Conservation (phyloP, 2,329 filamentous ascomycete species). For the Xylariomycetidae sp. region DNA sequence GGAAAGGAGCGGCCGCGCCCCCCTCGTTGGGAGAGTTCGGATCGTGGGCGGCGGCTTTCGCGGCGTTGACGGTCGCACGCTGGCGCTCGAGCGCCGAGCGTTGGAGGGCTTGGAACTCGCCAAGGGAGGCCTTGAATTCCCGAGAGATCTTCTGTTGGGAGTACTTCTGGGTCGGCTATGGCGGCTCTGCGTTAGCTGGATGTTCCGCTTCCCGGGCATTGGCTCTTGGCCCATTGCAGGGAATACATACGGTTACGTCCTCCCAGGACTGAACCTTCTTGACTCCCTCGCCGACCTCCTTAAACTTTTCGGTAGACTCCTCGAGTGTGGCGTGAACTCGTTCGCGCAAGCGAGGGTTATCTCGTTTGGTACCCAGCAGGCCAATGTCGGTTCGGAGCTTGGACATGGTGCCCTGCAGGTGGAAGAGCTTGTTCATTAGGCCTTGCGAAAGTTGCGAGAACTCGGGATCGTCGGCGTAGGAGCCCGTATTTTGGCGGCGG, state of each 20-base stretch:
- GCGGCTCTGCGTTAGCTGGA: conserved; percentile 5
- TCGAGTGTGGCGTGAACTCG: conserved; percentile 82
- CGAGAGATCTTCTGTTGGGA: conserved; percentile 91
- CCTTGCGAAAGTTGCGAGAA: conserved; percentile 78
- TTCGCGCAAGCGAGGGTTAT: conserved; percentile 86
- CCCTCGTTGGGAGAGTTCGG: conserved; percentile 34
- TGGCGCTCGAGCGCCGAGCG: conserved; percentile 87
- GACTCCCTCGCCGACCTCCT: conserved; percentile 85
- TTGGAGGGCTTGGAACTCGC: conserved; percentile 91
- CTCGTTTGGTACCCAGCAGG: conserved; percentile 81
- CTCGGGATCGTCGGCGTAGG: conserved; percentile 84
- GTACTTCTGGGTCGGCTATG: conserved; percentile 87
- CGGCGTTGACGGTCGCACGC: conserved; percentile 76
- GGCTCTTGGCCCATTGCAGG: no score
- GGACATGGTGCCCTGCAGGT: conserved; percentile 80
- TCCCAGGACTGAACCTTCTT: conserved; percentile 88
- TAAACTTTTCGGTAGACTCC: conserved; percentile 80
- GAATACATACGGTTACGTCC: conserved; percentile 64
- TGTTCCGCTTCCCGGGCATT: neutral
- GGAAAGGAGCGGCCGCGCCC: conserved; percentile 11
- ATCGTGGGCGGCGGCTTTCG: conserved; percentile 74
- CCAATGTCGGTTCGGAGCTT: conserved; percentile 78
- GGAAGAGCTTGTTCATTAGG: conserved; percentile 84
- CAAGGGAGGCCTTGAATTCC: conserved; percentile 82
- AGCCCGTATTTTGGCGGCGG: conserved; percentile 36